These are phyloP conservation scores for Bothriochloa decipiens DNA, from an alignment of 176 grass and related monocot species.

Conservation along the genomic window DNA sequence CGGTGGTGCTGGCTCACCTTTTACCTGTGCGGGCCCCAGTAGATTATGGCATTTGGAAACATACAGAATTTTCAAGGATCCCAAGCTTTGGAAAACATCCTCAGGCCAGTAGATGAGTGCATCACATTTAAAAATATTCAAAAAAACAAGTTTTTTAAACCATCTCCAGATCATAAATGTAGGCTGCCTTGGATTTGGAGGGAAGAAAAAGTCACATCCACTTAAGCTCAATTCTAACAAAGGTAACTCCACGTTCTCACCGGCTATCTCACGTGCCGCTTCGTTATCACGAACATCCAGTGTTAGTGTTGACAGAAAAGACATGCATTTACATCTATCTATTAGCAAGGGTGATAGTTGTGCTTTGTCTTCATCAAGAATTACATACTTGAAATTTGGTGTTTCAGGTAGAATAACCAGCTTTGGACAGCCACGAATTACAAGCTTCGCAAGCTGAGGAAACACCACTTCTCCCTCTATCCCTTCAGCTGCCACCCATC, in stretches of 20 bases:
- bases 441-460: not conserved
- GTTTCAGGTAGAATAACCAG: slow-evolving; percentile 11
- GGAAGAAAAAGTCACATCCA: slow-evolving; percentile 1
- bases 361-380: not conserved
- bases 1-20: not conserved
- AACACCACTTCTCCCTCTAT: not conserved
- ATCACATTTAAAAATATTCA: not conserved
- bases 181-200: not conserved
- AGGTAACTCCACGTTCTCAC: not conserved
- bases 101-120: slow-evolving; percentile 23
- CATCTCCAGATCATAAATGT: not conserved
- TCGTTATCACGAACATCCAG: not conserved
- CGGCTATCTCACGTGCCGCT: not conserved
- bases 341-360: not conserved
- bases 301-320: not conserved
- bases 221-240: not conserved
- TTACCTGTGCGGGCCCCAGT: not conserved
- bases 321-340: not conserved
- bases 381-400: not conserved
- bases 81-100: slow-evolving; percentile 4
- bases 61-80: not conserved
- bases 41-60: not conserved
- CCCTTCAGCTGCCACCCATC: not conserved
- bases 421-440: slow-evolving; percentile 28
- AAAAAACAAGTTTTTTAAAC: slow-evolving; percentile 10